Conservation (phyloP, 768 basidiomycete genomes). For the Glaciozyma martinii region DNA sequence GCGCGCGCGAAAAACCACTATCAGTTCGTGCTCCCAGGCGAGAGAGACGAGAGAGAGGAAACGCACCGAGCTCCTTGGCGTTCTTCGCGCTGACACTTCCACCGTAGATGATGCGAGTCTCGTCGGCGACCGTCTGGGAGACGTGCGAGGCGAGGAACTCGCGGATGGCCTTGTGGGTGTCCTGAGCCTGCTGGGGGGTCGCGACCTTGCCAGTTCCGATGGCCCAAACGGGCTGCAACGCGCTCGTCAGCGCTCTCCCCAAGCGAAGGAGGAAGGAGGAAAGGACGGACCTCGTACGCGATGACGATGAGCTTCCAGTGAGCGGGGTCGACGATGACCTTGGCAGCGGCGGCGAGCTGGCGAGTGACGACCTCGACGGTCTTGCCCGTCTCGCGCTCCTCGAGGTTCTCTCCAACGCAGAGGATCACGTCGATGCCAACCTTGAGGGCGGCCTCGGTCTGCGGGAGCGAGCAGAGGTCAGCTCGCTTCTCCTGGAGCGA, state of each 20-base stretch:
- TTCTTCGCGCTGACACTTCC: slow-evolving; percentile 88
- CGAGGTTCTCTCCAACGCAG: slow-evolving; percentile 89
- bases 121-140: slow-evolving; percentile 58
- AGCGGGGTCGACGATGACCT: slow-evolving; percentile 46
- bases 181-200: slow-evolving; percentile 62
- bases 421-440: slow-evolving; percentile 75
- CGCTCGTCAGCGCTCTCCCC: not conserved
- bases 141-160: slow-evolving; percentile 58
- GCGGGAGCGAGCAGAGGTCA: not conserved
- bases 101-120: slow-evolving; percentile 85
- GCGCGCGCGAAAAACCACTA: not conserved
- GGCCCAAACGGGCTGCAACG: slow-evolving; percentile 58
- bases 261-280: not conserved
- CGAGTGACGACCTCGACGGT: slow-evolving; percentile 70
- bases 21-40: slow-evolving; percentile 48
- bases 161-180: slow-evolving; percentile 76
- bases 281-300: slow-evolving; percentile 72
- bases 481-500: not conserved
- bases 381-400: slow-evolving; percentile 68
- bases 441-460: slow-evolving; percentile 66
- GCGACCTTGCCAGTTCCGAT: slow-evolving; percentile 98
- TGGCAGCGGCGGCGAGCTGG: slow-evolving; percentile 70
- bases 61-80: slow-evolving; percentile 63
- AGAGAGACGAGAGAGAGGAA: not conserved
- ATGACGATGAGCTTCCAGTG: slow-evolving; percentile 86